Percentiles rank a stretch among this genome's conserved stretches.
Conservation (phyloP, 1,139 yeast species). For the Eremothecium cymbalariae region DNA sequence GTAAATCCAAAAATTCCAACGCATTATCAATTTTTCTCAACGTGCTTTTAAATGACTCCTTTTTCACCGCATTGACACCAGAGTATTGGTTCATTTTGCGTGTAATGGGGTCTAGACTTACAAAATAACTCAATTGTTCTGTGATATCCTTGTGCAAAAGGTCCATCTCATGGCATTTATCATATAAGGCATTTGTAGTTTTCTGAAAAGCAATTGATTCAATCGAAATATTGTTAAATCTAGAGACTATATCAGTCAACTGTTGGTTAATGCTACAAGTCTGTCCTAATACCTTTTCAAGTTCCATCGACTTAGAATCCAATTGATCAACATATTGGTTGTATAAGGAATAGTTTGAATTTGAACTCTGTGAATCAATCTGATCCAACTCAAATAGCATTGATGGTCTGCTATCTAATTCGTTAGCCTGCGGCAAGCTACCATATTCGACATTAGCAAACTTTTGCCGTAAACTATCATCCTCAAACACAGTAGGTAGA, state of each 20-base stretch:
- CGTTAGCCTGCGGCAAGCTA: too few relatives aligned
- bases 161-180: conserved; percentile 42
- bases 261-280: conserved; percentile 5
- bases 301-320: conserved; percentile 1
- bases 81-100: conserved; percentile 52
- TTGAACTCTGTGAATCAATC: too few relatives aligned
- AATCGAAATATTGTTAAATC: conserved; percentile 13
- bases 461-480: not conserved
- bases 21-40: conserved; percentile 55
- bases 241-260: conserved; percentile 1
- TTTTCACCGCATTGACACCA: conserved; percentile 48
- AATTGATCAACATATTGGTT: not conserved
- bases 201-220: conserved; percentile 18
- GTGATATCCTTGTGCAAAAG: conserved; percentile 44
- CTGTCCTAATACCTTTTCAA: not conserved
- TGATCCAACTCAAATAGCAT: too few relatives aligned
- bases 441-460: too few relatives aligned
- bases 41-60: conserved; percentile 46
- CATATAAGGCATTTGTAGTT: conserved; percentile 39
- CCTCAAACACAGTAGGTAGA: conserved; percentile 4
- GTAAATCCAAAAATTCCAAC: conserved; percentile 40
- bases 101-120: conserved; percentile 61
- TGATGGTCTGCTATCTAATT: too few relatives aligned
- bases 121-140: conserved; percentile 51
- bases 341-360: too few relatives aligned